These are phyloP conservation scores for Solanum phureja DNA, from an alignment of 257 asterid species.

Conservation along the genomic window DNA sequence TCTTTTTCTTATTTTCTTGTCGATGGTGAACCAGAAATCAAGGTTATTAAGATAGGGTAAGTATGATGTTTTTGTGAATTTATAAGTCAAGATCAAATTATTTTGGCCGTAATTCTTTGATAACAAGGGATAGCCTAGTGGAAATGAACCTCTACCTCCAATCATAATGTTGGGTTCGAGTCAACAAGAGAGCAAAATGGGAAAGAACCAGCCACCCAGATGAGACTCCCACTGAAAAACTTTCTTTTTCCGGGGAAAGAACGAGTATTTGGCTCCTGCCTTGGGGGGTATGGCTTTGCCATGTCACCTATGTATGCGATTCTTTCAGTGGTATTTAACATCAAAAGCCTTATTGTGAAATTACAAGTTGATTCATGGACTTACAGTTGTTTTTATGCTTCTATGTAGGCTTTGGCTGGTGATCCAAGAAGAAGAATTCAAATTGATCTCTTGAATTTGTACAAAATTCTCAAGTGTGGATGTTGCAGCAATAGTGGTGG, in stretches of 20 bases:
- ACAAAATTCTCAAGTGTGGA: conserved; percentile 53
- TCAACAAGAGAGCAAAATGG: neutral
- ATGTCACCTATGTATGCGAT: neutral
- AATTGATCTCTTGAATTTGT: conserved; percentile 69
- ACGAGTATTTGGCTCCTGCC: neutral
- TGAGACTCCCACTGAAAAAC: neutral
- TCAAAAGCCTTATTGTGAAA: neutral
- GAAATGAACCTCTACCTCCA: neutral
- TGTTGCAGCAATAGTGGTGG: conserved; percentile 61
- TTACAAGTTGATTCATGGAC: neutral
- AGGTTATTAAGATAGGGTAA: neutral
- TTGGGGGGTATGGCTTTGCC: neutral
- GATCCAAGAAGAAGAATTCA: conserved; percentile 96
- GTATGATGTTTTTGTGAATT: neutral
- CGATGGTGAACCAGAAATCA: neutral
- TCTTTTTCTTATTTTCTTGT: neutral
- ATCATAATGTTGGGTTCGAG: neutral
- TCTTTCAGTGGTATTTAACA: neutral
- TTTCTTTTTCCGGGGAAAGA: neutral
- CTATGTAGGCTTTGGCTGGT: conserved; percentile 61
- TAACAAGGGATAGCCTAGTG: neutral
- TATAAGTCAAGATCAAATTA: neutral
- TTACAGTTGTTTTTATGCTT: conserved; percentile 10
- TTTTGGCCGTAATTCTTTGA: neutral
- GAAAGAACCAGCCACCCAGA: neutral